Percentiles rank a stretch among this genome's conserved stretches.
phyloP scores from a whole-genome alignment of 2,329 filamentous ascomycete genomes.

The Arachnomyces sp. region DNA sequence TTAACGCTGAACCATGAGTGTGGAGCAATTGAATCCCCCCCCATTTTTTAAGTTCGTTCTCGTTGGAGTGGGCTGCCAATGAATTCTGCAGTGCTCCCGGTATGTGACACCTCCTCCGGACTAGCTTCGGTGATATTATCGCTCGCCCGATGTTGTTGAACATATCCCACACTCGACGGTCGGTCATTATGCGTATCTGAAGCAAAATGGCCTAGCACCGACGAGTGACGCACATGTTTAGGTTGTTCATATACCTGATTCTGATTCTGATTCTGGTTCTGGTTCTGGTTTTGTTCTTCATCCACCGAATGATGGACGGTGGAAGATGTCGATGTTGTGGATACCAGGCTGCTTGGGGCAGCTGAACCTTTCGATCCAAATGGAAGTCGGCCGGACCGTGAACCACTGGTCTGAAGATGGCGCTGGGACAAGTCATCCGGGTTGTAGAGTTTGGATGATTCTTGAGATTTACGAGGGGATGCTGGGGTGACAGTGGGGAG shows the following conservation, averaged over 20 bases:
- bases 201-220: slow-evolving; percentile 23
- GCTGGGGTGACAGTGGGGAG: slow-evolving; percentile 11
- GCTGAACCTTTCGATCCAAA: slow-evolving; percentile 33
- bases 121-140: slow-evolving; percentile 41
- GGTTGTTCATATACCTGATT: slow-evolving; percentile 15
- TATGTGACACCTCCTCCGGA: slow-evolving; percentile 29
- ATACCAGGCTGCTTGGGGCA: slow-evolving; percentile 28
- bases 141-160: slow-evolving; percentile 41
- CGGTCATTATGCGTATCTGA: slow-evolving; percentile 24
- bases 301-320: slow-evolving; percentile 24
- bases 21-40: slow-evolving; percentile 4
- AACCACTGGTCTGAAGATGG: slow-evolving; percentile 12
- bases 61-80: slow-evolving; percentile 27
- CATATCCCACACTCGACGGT: slow-evolving; percentile 45
- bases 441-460: slow-evolving; percentile 10
- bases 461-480: slow-evolving; percentile 15
- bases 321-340: slow-evolving; percentile 33
- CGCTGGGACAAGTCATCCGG: slow-evolving; percentile 8
- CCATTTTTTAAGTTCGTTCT: neutral
- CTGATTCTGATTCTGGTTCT: no score
- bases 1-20: neutral
- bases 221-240: slow-evolving; percentile 15
- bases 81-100: slow-evolving; percentile 38
- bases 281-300: slow-evolving; percentile 12
- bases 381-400: slow-evolving; percentile 32